phyloP scores from a whole-genome alignment of 805 yeast genomes.

The Starmerella gropengiesseri region DNA sequence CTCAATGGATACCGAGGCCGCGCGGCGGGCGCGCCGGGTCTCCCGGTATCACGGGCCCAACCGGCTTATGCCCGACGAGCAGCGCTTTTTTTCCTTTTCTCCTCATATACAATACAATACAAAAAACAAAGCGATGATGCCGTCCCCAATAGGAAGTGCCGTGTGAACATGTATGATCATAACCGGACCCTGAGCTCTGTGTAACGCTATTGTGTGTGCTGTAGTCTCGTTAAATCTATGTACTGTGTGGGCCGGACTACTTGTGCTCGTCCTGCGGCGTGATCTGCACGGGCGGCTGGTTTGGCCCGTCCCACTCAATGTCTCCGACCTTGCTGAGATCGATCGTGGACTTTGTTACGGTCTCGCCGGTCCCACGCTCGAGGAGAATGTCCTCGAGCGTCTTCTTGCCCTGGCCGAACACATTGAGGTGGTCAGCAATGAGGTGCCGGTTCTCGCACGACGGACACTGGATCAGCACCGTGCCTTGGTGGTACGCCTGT shows the following conservation, averaged over 20 bases:
- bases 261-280: slow-evolving; percentile 9
- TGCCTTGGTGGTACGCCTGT: slow-evolving; percentile 79
- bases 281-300: slow-evolving; percentile 14
- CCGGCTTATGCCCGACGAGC: not conserved
- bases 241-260: too few relatives aligned
- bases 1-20: not conserved
- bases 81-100: not conserved
- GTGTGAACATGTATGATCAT: slow-evolving; percentile 28
- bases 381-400: slow-evolving; percentile 70
- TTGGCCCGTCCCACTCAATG: slow-evolving; percentile 27
- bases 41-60: not conserved
- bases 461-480: slow-evolving; percentile 85
- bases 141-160: slow-evolving; percentile 30
- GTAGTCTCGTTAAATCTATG: too few relatives aligned
- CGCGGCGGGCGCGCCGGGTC: not conserved
- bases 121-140: slow-evolving; percentile 19
- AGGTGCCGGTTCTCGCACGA: slow-evolving; percentile 79
- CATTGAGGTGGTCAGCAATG: slow-evolving; percentile 78
- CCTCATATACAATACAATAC: slow-evolving; percentile 18
- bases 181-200: slow-evolving; percentile 26
- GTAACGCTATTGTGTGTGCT: not conserved
- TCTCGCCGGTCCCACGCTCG: slow-evolving; percentile 56
- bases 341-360: slow-evolving; percentile 49
- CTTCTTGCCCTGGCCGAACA: slow-evolving; percentile 66
- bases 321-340: slow-evolving; percentile 38